A percentile compares a stretch with the other conserved stretches of the same genome.
These are phyloP conservation scores for Allomyces javanicus DNA, from an alignment of 192 early-diverging fungal genomes.

Conservation along the genomic window DNA sequence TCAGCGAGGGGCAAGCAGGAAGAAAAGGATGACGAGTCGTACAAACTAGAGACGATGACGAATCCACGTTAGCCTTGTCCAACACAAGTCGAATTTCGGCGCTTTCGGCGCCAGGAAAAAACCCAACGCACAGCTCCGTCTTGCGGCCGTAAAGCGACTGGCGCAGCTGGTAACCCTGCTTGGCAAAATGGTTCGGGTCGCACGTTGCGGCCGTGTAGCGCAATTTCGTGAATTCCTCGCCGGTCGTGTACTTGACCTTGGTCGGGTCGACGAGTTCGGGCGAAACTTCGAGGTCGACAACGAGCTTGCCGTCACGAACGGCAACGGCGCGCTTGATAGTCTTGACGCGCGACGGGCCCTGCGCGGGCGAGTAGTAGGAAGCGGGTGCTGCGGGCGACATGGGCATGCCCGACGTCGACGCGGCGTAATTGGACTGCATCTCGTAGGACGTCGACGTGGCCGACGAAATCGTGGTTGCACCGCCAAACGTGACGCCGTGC, in stretches of 20 bases:
- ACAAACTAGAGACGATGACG: too few species aligned
- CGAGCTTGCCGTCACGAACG: neutral
- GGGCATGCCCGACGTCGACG: too few species aligned
- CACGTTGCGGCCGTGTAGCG: constrained; percentile 54
- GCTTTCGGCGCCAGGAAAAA: too few species aligned
- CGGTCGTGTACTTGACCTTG: constrained; percentile 23
- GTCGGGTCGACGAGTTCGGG: neutral
- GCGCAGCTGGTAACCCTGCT: constrained; percentile 40
- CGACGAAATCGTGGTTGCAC: too few species aligned
- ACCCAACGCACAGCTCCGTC: constrained; percentile 45
- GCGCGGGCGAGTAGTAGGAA: neutral
- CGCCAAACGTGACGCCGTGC: too few species aligned
- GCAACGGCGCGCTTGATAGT: neutral
- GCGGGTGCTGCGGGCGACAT: neutral
- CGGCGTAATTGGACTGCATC: too few species aligned
- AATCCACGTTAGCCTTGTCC: too few species aligned
- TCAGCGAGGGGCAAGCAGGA: too few species aligned
- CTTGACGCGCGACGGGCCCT: neutral
- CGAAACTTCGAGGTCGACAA: neutral
- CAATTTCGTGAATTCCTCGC: constrained; percentile 70
- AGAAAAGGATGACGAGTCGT: too few species aligned
- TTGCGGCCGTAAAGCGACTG: constrained; percentile 46
- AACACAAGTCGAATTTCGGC: too few species aligned
- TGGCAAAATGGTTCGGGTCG: constrained; percentile 39
- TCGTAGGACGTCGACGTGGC: too few species aligned